phyloP scores from a whole-genome alignment of 2,329 filamentous ascomycete genomes.

The Aspergillus phoenicis region DNA sequence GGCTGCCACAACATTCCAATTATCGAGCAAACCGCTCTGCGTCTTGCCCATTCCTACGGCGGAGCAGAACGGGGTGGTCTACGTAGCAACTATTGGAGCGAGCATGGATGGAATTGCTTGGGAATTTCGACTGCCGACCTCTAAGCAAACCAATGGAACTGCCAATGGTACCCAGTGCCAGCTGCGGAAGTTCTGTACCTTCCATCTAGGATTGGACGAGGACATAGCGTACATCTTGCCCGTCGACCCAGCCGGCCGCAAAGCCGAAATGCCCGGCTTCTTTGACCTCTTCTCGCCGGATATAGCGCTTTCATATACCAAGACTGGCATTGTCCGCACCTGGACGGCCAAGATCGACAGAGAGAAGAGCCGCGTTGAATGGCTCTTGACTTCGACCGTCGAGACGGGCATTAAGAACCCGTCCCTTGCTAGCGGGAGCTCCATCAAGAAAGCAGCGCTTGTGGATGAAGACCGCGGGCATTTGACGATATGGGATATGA shows the following conservation, averaged over 20 bases:
- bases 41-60: conserved; percentile 69
- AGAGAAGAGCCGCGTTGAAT: conserved; percentile 66
- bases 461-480: conserved; percentile 73
- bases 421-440: conserved; percentile 80
- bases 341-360: conserved; percentile 79
- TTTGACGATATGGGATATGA: conserved; percentile 89
- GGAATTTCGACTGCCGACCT: conserved; percentile 67
- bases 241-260: conserved; percentile 81
- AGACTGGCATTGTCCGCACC: conserved; percentile 72
- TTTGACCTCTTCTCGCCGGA: conserved; percentile 85
- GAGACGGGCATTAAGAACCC: conserved; percentile 75
- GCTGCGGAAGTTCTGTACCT: conserved; percentile 69
- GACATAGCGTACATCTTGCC: conserved; percentile 67
- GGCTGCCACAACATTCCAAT: conserved; percentile 59
- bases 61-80: conserved; percentile 59
- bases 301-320: conserved; percentile 81
- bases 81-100: conserved; percentile 81
- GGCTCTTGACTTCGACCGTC: conserved; percentile 78
- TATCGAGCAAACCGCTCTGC: conserved; percentile 74
- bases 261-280: conserved; percentile 71
- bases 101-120: conserved; percentile 79
- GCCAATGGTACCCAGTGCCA: conserved; percentile 42
- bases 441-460: conserved; percentile 81
- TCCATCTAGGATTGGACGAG: conserved; percentile 62
- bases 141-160: conserved; percentile 28